Evolutionary conservation across 2,329 filamentous ascomycete species (phyloP).

Genomic region (Cladosporium oxysporum): DNA sequence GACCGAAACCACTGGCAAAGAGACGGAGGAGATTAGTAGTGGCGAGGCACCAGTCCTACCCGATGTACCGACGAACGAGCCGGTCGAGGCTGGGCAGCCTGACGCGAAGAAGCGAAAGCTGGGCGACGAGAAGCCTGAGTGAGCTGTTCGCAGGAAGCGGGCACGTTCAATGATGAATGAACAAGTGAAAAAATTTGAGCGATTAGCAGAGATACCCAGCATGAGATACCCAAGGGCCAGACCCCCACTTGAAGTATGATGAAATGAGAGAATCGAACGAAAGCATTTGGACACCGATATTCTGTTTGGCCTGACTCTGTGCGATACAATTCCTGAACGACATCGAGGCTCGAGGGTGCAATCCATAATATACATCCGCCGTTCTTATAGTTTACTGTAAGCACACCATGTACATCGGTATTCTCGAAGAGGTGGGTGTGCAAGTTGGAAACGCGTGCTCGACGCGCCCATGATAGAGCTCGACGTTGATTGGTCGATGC

Average conservation of each 20-base stretch:
- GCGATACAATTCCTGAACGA: background rate
- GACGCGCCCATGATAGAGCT: background rate
- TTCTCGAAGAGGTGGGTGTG: background rate
- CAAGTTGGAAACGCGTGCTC: background rate
- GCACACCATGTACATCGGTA: background rate
- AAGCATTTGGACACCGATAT: background rate
- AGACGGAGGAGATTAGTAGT: slow-evolving; percentile 31
- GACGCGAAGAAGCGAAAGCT: slow-evolving; percentile 52
- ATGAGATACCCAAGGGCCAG: slow-evolving; percentile 12
- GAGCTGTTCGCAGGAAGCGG: background rate
- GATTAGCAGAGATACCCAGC: slow-evolving; percentile 7
- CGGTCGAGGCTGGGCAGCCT: slow-evolving; percentile 45
- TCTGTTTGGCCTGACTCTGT: background rate
- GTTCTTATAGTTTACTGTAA: background rate
- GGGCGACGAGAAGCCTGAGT: background rate
- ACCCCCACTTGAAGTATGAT: background rate
- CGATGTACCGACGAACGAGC: slow-evolving; percentile 51
- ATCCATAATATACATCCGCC: background rate
- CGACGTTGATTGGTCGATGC: background rate
- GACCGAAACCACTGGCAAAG: slow-evolving; percentile 1
- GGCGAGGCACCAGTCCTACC: slow-evolving; percentile 46
- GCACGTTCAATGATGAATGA: too few species aligned
- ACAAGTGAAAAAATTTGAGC: background rate
- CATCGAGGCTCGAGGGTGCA: background rate
- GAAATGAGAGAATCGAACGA: background rate